phyloP scores from a whole-genome alignment of 148 eudicot genomes.

The Rhododendron henanense region DNA sequence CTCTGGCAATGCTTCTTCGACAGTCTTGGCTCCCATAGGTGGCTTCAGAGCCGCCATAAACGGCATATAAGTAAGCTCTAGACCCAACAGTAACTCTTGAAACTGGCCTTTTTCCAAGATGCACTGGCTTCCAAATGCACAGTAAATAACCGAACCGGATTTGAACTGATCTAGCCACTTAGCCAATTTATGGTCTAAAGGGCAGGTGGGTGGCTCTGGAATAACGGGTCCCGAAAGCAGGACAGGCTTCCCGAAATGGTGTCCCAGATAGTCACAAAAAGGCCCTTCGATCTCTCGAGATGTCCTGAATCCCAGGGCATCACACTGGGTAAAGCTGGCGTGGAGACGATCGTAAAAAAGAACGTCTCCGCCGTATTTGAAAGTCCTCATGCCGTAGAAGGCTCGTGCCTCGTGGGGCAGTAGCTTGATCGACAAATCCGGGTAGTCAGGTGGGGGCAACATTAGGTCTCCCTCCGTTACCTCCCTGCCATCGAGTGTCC shows the following conservation, averaged over 20 bases:
- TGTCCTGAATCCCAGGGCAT: neutral
- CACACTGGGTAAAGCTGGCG: neutral
- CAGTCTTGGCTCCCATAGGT: neutral
- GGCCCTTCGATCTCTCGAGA: constrained; percentile 14
- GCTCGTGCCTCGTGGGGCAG: neutral
- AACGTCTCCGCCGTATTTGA: neutral
- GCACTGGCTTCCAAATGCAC: constrained; percentile 15
- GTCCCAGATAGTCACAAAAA: neutral
- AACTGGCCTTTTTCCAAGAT: neutral
- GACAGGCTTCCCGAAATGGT: neutral
- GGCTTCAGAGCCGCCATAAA: constrained; percentile 1
- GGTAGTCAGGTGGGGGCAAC: constrained; percentile 1
- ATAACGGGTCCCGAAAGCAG: neutral
- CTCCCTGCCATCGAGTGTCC: constrained; percentile 2
- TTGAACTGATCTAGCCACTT: neutral
- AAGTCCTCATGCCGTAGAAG: neutral
- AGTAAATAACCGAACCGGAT: constrained; percentile 1
- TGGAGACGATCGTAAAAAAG: neutral
- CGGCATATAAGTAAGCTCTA: neutral
- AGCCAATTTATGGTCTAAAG: constrained; percentile 8
- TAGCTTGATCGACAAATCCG: neutral
- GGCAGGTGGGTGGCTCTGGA: constrained; percentile 1
- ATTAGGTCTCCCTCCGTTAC: neutral
- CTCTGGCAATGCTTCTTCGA: constrained; percentile 5
- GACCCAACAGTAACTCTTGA: constrained; percentile 8